Conservation (phyloP, 192 early-diverging fungal genomes). For the Coemansia reversa region DNA sequence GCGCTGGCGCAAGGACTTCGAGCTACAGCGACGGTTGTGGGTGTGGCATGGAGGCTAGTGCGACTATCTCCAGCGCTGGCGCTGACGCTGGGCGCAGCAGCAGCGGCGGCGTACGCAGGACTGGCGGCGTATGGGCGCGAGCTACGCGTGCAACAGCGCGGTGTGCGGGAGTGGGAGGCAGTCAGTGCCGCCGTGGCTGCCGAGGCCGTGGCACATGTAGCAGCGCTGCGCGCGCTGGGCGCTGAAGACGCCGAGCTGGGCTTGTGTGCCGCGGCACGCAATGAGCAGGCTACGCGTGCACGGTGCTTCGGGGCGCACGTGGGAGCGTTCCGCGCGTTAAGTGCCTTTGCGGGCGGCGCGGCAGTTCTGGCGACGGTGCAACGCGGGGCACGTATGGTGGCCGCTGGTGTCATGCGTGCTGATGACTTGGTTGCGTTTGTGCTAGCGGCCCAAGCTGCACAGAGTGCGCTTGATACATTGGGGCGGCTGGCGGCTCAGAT, state of each 20-base stretch:
- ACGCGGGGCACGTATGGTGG: constrained; percentile 48
- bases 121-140: constrained; percentile 58
- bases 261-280: constrained; percentile 50
- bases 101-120: constrained; percentile 55
- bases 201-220: constrained; percentile 59
- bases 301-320: constrained; percentile 60
- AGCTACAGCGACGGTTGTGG: constrained; percentile 55
- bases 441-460: constrained; percentile 63
- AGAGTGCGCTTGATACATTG: constrained; percentile 60
- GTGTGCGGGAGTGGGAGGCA: constrained; percentile 52
- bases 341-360: constrained; percentile 58
- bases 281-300: constrained; percentile 37
- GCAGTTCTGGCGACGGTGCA: constrained; percentile 62
- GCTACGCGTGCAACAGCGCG: constrained; percentile 54
- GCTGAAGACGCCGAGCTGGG: constrained; percentile 58
- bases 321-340: constrained; percentile 64
- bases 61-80: constrained; percentile 58
- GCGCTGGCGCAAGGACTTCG: constrained; percentile 63
- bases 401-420: constrained; percentile 53
- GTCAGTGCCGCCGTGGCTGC: constrained; percentile 56
- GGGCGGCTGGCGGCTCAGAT: constrained; percentile 62
- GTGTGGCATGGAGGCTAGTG: constrained; percentile 57
- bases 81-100: constrained; percentile 53
- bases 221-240: constrained; percentile 63
- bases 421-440: constrained; percentile 66